Evolutionary conservation across 1,284 basidiomycete species (phyloP).

Genomic region (Bjerkandera adusta): DNA sequence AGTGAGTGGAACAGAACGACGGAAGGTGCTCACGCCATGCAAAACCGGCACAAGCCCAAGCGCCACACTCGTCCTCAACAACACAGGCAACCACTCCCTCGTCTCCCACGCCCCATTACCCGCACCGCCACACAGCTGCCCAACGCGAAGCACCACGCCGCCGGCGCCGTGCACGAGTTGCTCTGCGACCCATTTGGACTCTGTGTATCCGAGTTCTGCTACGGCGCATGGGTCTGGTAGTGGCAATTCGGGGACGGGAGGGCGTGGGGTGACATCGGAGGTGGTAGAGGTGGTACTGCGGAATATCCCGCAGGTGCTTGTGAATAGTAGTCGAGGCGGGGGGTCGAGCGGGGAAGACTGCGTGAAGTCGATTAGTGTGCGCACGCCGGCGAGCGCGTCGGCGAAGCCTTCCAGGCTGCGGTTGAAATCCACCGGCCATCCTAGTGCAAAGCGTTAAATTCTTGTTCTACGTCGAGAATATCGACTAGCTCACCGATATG

Average conservation of each 20-base stretch:
- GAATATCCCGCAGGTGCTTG: conserved; percentile 26
- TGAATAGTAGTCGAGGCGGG: conserved; percentile 25
- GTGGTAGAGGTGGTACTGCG: conserved; percentile 13
- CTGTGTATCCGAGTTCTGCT: conserved; percentile 23
- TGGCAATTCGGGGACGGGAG: conserved; percentile 11
- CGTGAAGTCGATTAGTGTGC: conserved; percentile 26
- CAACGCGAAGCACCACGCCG: conserved; percentile 22
- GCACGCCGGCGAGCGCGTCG: conserved; percentile 22
- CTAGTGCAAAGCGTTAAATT: conserved; percentile 13
- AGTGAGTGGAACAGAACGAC: neutral
- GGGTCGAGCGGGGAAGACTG: conserved; percentile 18
- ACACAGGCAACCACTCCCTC: conserved; percentile 29
- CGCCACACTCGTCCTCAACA: conserved; percentile 25
- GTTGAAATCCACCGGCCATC: conserved; percentile 30
- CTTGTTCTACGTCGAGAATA: too few species aligned
- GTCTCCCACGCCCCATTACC: conserved; percentile 30
- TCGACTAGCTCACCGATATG: conserved; percentile 11
- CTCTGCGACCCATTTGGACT: conserved; percentile 29
- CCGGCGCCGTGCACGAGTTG: conserved; percentile 19
- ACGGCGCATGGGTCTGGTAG: conserved; percentile 19
- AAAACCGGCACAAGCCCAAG: conserved; percentile 27
- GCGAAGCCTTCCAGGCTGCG: conserved; percentile 24
- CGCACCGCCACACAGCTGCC: conserved; percentile 27
- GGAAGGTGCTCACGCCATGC: conserved; percentile 17
- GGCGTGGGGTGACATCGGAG: neutral